A percentile compares a stretch with the other conserved stretches of the same genome.
Evolutionary conservation across 371 early-diverging fungal species (phyloP).

Genomic region (Syncephalastrum racemosum): DNA sequence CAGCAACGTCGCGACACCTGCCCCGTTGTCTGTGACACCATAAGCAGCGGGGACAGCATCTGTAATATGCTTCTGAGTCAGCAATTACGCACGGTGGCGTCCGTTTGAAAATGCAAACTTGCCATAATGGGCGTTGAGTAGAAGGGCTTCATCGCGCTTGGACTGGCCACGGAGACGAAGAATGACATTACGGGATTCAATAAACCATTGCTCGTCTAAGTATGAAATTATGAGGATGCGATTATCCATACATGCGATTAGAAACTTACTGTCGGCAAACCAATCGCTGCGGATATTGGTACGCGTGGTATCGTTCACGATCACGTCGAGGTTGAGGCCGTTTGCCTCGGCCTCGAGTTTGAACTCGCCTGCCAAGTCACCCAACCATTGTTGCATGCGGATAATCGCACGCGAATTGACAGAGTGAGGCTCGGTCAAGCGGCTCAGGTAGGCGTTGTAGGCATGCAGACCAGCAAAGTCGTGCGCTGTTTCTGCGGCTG

Average conservation of each 20-base stretch:
- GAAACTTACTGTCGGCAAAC: constrained; percentile 31
- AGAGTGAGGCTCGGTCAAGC: constrained; percentile 55
- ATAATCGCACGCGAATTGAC: constrained; percentile 52
- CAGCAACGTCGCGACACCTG: constrained; percentile 69
- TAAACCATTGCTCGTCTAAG: constrained; percentile 45
- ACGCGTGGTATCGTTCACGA: constrained; percentile 36
- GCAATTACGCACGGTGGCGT: too few relatives aligned
- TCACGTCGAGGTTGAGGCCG: constrained; percentile 43
- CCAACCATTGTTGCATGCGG: constrained; percentile 33
- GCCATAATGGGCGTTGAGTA: constrained; percentile 62
- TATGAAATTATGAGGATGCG: background rate
- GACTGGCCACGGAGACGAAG: constrained; percentile 46
- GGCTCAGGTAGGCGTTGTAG: constrained; percentile 49
- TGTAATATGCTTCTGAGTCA: constrained; percentile 13
- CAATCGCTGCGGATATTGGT: constrained; percentile 22
- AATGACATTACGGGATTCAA: constrained; percentile 52
- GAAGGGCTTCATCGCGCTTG: constrained; percentile 41
- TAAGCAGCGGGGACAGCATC: constrained; percentile 77
- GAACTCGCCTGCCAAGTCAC: constrained; percentile 27
- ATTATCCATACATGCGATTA: background rate
- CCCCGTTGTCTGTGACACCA: constrained; percentile 88
- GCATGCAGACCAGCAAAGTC: constrained; percentile 55
- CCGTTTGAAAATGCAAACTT: constrained; percentile 10
- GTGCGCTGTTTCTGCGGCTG: constrained; percentile 24
- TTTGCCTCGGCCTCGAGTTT: constrained; percentile 36